Conservation (phyloP, 2,329 filamentous ascomycete species). For the Microcyclosporella mali region DNA sequence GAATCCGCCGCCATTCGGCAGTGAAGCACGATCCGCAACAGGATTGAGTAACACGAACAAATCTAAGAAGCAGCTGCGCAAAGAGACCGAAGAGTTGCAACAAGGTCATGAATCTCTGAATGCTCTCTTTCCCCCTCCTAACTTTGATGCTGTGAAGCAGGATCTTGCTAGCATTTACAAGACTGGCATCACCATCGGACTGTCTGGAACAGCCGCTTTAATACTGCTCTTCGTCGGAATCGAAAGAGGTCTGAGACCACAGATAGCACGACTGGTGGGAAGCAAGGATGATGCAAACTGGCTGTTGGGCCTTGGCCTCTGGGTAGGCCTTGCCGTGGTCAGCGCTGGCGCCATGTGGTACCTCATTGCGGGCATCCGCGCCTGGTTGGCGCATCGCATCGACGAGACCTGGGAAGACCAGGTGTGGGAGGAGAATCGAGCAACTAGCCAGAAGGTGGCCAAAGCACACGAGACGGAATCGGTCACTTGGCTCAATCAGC, state of each 20-base stretch:
- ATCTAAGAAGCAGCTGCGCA: slow-evolving; percentile 37
- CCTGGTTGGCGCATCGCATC: slow-evolving; percentile 58
- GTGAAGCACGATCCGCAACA: slow-evolving; percentile 38
- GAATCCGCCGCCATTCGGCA: slow-evolving; percentile 40
- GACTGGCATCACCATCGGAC: slow-evolving; percentile 37
- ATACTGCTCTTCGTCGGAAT: slow-evolving; percentile 27
- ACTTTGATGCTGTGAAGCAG: slow-evolving; percentile 40
- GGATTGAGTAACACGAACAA: slow-evolving; percentile 43
- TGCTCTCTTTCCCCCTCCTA: slow-evolving; percentile 50
- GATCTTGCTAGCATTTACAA: slow-evolving; percentile 44
- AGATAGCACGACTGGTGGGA: slow-evolving; percentile 8
- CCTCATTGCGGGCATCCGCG: slow-evolving; percentile 31
- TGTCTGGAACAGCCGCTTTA: slow-evolving; percentile 29
- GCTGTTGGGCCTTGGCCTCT: slow-evolving; percentile 13
- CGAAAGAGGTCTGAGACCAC: slow-evolving; percentile 16
- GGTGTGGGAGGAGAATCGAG: slow-evolving; percentile 59
- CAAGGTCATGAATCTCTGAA: slow-evolving; percentile 42
- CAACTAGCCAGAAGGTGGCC: slow-evolving; percentile 45
- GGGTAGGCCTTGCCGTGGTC: slow-evolving; percentile 15
- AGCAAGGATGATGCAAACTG: slow-evolving; percentile 6
- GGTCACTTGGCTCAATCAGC: slow-evolving; percentile 64
- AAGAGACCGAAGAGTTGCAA: slow-evolving; percentile 39
- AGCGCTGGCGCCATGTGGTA: slow-evolving; percentile 17
- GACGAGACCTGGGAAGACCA: slow-evolving; percentile 61
- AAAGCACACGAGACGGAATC: slow-evolving; percentile 55